Percentiles rank a stretch among this genome's conserved stretches.
These are phyloP conservation scores for Phialophora chinensis DNA, from an alignment of 2,329 filamentous ascomycete species.

Conservation along the genomic window DNA sequence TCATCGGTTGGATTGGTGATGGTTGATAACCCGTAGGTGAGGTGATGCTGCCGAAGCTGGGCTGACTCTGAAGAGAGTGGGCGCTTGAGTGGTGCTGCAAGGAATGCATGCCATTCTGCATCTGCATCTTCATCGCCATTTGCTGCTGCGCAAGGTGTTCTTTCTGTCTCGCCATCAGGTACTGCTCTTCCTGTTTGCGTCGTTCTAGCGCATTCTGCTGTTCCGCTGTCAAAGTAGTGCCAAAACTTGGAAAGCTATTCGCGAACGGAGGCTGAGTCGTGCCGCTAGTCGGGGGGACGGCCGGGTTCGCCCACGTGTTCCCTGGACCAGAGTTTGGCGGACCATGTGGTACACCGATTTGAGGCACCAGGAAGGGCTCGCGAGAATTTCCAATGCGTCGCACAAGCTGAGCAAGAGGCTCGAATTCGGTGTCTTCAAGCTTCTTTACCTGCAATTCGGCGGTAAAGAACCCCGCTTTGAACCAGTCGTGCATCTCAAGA, in stretches of 20 bases:
- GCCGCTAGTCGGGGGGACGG: conserved; percentile 59
- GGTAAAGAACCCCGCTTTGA: conserved; percentile 97
- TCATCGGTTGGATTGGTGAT: conserved; percentile 63
- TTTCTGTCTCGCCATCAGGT: conserved; percentile 92
- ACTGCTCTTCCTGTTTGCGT: conserved; percentile 97
- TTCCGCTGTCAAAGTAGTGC: conserved; percentile 92
- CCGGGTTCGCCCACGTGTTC: conserved; percentile 48
- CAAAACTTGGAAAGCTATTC: conserved; percentile 92
- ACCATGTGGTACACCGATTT: conserved; percentile 93
- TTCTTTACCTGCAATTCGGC: conserved; percentile 94
- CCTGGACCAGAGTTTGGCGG: conserved; percentile 48
- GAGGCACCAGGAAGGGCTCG: conserved; percentile 95
- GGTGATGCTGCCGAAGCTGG: conserved; percentile 91
- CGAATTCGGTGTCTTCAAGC: conserved; percentile 89
- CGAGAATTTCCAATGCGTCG: conserved; percentile 95
- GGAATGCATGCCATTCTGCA: conserved; percentile 62
- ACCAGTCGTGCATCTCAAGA: conserved; percentile 99
- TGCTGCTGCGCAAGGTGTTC: conserved; percentile 91
- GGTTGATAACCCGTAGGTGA: conserved; percentile 77
- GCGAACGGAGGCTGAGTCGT: conserved; percentile 86
- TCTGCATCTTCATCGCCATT: conserved; percentile 72
- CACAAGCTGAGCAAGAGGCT: conserved; percentile 92
- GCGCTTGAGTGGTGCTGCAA: conserved; percentile 94
- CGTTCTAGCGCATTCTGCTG: conserved; percentile 97
- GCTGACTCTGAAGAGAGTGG: conserved; percentile 94